Conservation (phyloP, 1,284 basidiomycete genomes). For the Farysia itapuensis region DNA sequence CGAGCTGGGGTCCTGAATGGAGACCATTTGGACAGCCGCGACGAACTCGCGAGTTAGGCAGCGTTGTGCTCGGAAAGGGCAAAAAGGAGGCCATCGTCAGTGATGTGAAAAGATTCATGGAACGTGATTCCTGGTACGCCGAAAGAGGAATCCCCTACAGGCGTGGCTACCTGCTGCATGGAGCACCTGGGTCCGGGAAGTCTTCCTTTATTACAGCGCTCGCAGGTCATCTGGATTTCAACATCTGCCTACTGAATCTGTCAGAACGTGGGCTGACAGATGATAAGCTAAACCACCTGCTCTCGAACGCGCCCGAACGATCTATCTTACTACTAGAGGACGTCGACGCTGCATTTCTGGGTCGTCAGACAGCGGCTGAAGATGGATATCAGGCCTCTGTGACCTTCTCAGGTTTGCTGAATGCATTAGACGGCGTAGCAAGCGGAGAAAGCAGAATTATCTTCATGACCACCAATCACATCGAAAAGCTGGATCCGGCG, state of each 20-base stretch:
- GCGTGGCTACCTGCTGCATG: slow-evolving; percentile 89
- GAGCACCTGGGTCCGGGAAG: slow-evolving; percentile 96
- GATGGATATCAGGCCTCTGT: slow-evolving; percentile 66
- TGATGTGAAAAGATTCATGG: slow-evolving; percentile 81
- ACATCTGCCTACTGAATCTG: slow-evolving; percentile 93
- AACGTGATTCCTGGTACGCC: slow-evolving; percentile 88
- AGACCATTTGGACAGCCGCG: slow-evolving; percentile 90
- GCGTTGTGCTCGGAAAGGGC: slow-evolving; percentile 84
- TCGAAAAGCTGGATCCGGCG: slow-evolving; percentile 72
- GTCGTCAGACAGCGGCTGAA: slow-evolving; percentile 38
- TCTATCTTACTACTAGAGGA: slow-evolving; percentile 94
- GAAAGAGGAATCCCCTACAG: slow-evolving; percentile 97
- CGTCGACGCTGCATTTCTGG: slow-evolving; percentile 90
- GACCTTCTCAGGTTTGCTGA: slow-evolving; percentile 95
- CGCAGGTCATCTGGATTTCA: slow-evolving; percentile 83
- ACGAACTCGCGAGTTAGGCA: slow-evolving; percentile 79
- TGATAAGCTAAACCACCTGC: slow-evolving; percentile 90
- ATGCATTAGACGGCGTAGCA: slow-evolving; percentile 95
- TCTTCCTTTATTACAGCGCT: slow-evolving; percentile 97
- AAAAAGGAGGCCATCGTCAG: slow-evolving; percentile 76
- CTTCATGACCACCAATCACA: slow-evolving; percentile 99
- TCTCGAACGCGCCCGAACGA: slow-evolving; percentile 89
- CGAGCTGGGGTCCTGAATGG: slow-evolving; percentile 96
- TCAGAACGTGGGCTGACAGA: slow-evolving; percentile 95
- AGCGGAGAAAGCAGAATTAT: slow-evolving; percentile 89